These are phyloP conservation scores for Pseudocercospora musae DNA, from an alignment of 2,329 filamentous ascomycete genomes.

Conservation along the genomic window DNA sequence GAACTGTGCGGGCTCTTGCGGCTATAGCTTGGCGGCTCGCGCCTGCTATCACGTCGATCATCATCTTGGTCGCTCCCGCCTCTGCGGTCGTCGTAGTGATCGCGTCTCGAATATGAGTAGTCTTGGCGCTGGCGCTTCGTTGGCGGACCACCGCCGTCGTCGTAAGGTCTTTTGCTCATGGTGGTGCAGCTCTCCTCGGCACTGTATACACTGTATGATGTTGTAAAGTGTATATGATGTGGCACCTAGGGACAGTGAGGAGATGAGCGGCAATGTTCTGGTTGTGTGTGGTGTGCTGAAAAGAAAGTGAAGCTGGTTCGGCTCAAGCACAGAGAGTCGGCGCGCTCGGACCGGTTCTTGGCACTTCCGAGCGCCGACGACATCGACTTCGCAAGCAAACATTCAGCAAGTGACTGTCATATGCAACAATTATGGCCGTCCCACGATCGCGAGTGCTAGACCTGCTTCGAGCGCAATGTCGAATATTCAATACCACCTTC, in stretches of 20 bases:
- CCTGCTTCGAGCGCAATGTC: constrained; percentile 88
- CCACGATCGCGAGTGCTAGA: constrained; percentile 57
- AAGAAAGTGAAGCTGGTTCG: neutral
- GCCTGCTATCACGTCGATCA: neutral
- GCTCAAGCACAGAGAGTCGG: neutral
- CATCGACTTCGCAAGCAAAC: neutral
- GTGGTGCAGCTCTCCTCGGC: constrained; percentile 32
- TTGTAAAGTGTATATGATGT: neutral
- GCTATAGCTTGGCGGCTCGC: neutral
- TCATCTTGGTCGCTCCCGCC: neutral
- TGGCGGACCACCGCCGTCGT: constrained; percentile 11
- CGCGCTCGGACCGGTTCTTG: neutral
- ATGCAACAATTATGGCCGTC: constrained; percentile 47
- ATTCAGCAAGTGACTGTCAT: neutral
- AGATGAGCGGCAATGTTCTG: constrained; percentile 25
- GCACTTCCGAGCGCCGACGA: neutral
- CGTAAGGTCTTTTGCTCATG: constrained; percentile 21
- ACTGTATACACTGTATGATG: constrained; percentile 17
- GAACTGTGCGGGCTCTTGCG: neutral
- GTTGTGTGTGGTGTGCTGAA: neutral
- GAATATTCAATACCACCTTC: constrained; percentile 85
- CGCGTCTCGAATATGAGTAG: constrained; percentile 1
- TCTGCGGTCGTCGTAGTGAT: neutral
- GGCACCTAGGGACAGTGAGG: constrained; percentile 31
- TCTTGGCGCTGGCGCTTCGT: constrained; percentile 8